Evolutionary conservation across 805 yeast species (phyloP).

Genomic region (Monosporozyma siamensis): DNA sequence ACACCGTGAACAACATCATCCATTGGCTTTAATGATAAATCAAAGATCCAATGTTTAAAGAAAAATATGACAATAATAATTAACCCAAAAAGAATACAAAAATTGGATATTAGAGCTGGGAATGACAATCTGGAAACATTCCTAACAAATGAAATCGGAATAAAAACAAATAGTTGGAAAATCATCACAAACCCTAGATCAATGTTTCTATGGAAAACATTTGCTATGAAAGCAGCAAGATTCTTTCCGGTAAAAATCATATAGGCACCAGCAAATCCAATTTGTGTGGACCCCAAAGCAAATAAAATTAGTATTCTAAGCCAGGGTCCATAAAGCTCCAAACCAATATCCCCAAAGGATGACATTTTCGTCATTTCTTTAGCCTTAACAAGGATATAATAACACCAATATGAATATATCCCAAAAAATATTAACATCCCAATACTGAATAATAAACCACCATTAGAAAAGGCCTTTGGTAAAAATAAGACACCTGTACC

Average conservation of each 20-base stretch:
- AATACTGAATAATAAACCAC: conserved; percentile 57
- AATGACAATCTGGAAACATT: conserved; percentile 68
- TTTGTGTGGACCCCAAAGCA: conserved; percentile 61
- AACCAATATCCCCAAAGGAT: conserved; percentile 74
- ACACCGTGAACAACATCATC: conserved; percentile 41
- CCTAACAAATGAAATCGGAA: conserved; percentile 64
- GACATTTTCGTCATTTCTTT: conserved; percentile 53
- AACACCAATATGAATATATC: conserved; percentile 68
- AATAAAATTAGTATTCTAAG: conserved; percentile 53
- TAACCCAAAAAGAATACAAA: conserved; percentile 58
- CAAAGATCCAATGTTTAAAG: conserved; percentile 25
- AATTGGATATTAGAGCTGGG: conserved; percentile 63
- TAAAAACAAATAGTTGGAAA: conserved; percentile 47
- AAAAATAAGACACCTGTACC: conserved; percentile 70
- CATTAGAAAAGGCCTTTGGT: conserved; percentile 62
- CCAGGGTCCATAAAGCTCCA: conserved; percentile 51
- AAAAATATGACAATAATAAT: conserved; percentile 53
- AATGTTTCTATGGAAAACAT: conserved; percentile 35
- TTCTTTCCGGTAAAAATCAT: conserved; percentile 72
- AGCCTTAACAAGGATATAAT: conserved; percentile 50
- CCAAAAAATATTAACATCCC: conserved; percentile 51
- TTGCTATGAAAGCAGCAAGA: conserved; percentile 49
- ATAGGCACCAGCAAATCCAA: conserved; percentile 76
- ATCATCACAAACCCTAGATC: conserved; percentile 40
- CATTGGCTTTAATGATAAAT: conserved; percentile 37